Evolutionary conservation across 257 asterid genomes (phyloP).

Genomic region (Capsicum rhomboideum): DNA sequence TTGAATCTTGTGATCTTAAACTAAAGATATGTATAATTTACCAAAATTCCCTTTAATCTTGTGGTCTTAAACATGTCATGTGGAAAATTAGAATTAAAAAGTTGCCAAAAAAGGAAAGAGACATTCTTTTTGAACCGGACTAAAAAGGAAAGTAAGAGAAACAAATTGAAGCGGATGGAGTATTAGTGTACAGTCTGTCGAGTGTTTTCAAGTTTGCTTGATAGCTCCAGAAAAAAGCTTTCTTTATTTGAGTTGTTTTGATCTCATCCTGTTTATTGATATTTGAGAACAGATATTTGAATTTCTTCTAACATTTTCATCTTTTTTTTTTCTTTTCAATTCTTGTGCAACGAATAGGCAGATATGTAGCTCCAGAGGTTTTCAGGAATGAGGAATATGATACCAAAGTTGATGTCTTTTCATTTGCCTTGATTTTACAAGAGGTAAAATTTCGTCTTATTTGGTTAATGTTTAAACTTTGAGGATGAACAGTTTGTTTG

Average conservation of each 20-base stretch:
- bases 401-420: slow-evolving; percentile 93
- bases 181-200: not conserved
- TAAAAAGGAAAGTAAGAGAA: too few relatives aligned
- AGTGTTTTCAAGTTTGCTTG: too few relatives aligned
- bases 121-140: too few relatives aligned
- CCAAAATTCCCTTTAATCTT: too few relatives aligned
- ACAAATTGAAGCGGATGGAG: too few relatives aligned
- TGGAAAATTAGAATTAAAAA: too few relatives aligned
- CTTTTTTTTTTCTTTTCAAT: not conserved
- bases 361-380: slow-evolving; percentile 92
- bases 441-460: slow-evolving; percentile 39
- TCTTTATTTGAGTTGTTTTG: too few relatives aligned
- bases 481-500: not conserved
- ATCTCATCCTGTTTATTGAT: not conserved
- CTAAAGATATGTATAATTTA: too few relatives aligned
- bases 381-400: slow-evolving; percentile 80
- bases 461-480: not conserved
- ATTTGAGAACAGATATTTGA: not conserved
- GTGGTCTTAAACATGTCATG: too few relatives aligned
- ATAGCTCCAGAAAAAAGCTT: too few relatives aligned
- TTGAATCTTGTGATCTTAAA: too few relatives aligned
- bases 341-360: slow-evolving; percentile 40
- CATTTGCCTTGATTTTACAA: slow-evolving; percentile 86
- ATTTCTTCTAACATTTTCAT: not conserved
- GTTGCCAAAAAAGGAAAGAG: too few relatives aligned